Conservation (phyloP, 2,329 filamentous ascomycete species). For the Aspergillus sp. region DNA sequence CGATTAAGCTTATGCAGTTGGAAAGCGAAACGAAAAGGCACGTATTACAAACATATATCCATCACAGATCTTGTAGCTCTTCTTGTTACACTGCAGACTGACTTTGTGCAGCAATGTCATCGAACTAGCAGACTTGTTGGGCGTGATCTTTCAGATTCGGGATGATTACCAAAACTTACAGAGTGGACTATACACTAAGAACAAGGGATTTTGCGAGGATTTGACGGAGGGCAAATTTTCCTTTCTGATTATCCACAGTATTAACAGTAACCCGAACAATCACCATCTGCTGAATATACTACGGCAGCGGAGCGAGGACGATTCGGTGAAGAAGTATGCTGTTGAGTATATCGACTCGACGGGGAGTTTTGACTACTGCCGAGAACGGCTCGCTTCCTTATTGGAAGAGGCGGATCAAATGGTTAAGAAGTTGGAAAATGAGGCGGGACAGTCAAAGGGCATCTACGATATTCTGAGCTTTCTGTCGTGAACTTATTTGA, state of each 20-base stretch:
- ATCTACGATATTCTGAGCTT: neutral
- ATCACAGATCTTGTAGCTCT: no score
- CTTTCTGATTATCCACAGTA: slow-evolving; percentile 88
- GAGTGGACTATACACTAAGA: slow-evolving; percentile 64
- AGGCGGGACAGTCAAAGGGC: neutral
- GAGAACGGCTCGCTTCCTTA: neutral
- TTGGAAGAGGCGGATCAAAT: neutral
- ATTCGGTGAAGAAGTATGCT: slow-evolving; percentile 84
- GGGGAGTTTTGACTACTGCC: slow-evolving; percentile 75
- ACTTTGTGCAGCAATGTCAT: slow-evolving; percentile 30
- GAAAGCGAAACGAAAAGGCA: slow-evolving; percentile 20
- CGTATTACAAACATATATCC: neutral
- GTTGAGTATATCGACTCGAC: slow-evolving; percentile 82
- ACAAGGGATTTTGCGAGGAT: slow-evolving; percentile 92
- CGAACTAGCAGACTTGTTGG: slow-evolving; percentile 63
- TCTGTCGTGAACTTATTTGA: neutral
- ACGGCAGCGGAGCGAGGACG: slow-evolving; percentile 78
- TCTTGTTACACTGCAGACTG: neutral
- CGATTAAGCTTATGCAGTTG: slow-evolving; percentile 41
- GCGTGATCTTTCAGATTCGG: slow-evolving; percentile 43
- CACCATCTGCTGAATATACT: slow-evolving; percentile 83
- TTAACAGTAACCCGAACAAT: slow-evolving; percentile 59
- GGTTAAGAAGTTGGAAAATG: neutral
- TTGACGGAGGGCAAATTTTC: slow-evolving; percentile 94
- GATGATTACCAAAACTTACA: slow-evolving; percentile 83